phyloP scores from a whole-genome alignment of 768 basidiomycete genomes.

The Pleurotus eryngii region DNA sequence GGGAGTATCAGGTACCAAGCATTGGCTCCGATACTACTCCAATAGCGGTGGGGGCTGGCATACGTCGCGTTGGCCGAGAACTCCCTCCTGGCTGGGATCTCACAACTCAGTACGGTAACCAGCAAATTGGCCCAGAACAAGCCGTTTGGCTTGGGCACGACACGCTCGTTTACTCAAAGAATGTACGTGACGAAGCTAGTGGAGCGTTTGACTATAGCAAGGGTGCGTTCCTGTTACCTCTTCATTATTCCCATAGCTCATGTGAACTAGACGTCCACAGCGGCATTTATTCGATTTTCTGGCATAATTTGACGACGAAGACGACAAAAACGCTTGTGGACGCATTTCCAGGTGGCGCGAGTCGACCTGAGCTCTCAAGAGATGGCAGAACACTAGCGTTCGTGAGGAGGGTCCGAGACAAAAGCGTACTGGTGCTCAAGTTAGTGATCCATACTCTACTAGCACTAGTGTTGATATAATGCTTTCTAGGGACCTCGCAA shows the following conservation, averaged over 20 bases:
- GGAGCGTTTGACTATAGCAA: conserved; percentile 57
- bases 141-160: conserved; percentile 60
- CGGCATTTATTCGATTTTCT: conserved; percentile 71
- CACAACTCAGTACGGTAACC: conserved; percentile 52
- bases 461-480: not conserved
- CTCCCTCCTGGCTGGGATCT: conserved; percentile 61
- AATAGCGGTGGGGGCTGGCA: conserved; percentile 45
- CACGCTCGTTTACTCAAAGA: conserved; percentile 62
- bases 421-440: conserved; percentile 72
- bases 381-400: conserved; percentile 71
- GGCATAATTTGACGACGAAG: conserved; percentile 58
- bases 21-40: conserved; percentile 24
- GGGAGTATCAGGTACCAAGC: conserved; percentile 60
- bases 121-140: conserved; percentile 76
- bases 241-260: not conserved
- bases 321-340: conserved; percentile 49
- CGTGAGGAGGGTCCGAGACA: conserved; percentile 69
- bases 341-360: conserved; percentile 68
- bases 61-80: conserved; percentile 49
- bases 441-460: conserved; percentile 23
- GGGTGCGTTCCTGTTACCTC: conserved; percentile 33
- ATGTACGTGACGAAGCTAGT: conserved; percentile 45
- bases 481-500: conserved; percentile 54
- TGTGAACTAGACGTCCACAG: conserved; percentile 52
- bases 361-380: conserved; percentile 64